Evolutionary conservation across 1,284 basidiomycete genomes (phyloP).

Genomic region (Erythrobasidium hasegawianum): DNA sequence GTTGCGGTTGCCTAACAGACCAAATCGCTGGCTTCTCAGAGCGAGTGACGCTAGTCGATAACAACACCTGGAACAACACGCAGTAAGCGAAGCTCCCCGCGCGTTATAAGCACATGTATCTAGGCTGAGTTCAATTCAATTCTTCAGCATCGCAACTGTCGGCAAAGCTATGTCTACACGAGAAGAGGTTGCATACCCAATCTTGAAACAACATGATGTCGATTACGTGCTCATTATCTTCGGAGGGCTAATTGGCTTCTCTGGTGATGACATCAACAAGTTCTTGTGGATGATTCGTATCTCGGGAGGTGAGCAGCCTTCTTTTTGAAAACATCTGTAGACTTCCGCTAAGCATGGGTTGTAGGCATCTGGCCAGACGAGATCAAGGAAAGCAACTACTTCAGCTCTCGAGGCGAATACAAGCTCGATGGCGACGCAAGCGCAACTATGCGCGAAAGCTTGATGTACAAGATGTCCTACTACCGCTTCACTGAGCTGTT

Average conservation of each 20-base stretch:
- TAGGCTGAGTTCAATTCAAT: no score
- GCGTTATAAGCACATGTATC: no score
- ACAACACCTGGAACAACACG: conserved; percentile 99
- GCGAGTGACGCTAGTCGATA: conserved; percentile 93
- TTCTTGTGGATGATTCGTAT: conserved; percentile 61
- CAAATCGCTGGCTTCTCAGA: conserved; percentile 77
- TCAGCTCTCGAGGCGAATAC: conserved; percentile 91
- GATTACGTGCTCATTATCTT: conserved; percentile 98
- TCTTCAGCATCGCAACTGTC: conserved; percentile 92
- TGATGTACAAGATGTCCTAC: conserved; percentile 88
- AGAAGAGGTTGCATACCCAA: conserved; percentile 95
- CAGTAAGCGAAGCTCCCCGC: no score
- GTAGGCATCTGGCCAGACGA: conserved; percentile 92
- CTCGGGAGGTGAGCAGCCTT: conserved; percentile 4
- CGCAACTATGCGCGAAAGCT: conserved; percentile 82
- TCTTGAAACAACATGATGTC: conserved; percentile 94
- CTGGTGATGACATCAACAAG: conserved; percentile 99
- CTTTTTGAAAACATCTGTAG: conserved; percentile 62
- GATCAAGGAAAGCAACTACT: conserved; percentile 90
- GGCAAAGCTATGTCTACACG: conserved; percentile 93
- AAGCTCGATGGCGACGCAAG: conserved; percentile 83
- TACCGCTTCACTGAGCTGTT: conserved; percentile 86
- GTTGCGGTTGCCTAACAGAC: neutral
- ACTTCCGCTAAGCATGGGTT: conserved; percentile 73
- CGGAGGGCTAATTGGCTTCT: conserved; percentile 92